A percentile compares a stretch with the other conserved stretches of the same genome.
phyloP scores from a whole-genome alignment of 2,329 filamentous ascomycete species.

The Hirsutella thompsonii region DNA sequence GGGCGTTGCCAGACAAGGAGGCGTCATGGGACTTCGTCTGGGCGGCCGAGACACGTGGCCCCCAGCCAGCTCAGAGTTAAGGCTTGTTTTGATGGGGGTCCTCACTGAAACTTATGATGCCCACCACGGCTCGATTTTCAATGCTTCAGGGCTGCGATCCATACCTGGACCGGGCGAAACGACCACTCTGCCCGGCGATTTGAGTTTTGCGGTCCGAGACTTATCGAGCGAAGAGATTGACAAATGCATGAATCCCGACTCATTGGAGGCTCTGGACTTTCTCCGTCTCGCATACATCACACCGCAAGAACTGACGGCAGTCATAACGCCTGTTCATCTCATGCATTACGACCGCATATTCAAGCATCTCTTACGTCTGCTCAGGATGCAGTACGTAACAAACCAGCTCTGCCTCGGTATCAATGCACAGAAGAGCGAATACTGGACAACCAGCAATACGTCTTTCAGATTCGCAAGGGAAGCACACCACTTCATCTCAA shows the following conservation, averaged over 20 bases:
- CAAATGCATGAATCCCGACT: slow-evolving; percentile 69
- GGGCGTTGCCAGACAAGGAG: slow-evolving; percentile 55
- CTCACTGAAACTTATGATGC: slow-evolving; percentile 58
- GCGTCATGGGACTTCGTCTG: slow-evolving; percentile 69
- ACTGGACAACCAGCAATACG: slow-evolving; percentile 22
- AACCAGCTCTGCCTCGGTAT: slow-evolving; percentile 50
- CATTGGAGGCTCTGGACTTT: slow-evolving; percentile 85
- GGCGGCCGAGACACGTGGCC: slow-evolving; percentile 80
- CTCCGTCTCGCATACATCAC: slow-evolving; percentile 75
- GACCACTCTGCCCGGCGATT: slow-evolving; percentile 45
- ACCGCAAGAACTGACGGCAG: slow-evolving; percentile 53
- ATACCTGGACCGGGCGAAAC: background rate
- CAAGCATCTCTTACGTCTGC: slow-evolving; percentile 60
- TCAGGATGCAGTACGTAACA: slow-evolving; percentile 68
- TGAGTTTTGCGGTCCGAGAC: slow-evolving; percentile 77
- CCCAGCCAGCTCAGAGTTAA: slow-evolving; percentile 85
- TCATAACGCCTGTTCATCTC: slow-evolving; percentile 60
- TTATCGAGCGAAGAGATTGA: slow-evolving; percentile 68
- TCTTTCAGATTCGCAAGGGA: slow-evolving; percentile 56
- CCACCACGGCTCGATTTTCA: slow-evolving; percentile 8
- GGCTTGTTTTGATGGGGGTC: slow-evolving; percentile 76
- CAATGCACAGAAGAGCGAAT: slow-evolving; percentile 22
- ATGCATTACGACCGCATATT: slow-evolving; percentile 80
- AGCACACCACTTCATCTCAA: slow-evolving; percentile 66
- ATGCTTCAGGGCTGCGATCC: slow-evolving; percentile 16